Evolutionary conservation across 164 flowering plant genomes (phyloP).

Genomic region (Dillenia turbinata): DNA sequence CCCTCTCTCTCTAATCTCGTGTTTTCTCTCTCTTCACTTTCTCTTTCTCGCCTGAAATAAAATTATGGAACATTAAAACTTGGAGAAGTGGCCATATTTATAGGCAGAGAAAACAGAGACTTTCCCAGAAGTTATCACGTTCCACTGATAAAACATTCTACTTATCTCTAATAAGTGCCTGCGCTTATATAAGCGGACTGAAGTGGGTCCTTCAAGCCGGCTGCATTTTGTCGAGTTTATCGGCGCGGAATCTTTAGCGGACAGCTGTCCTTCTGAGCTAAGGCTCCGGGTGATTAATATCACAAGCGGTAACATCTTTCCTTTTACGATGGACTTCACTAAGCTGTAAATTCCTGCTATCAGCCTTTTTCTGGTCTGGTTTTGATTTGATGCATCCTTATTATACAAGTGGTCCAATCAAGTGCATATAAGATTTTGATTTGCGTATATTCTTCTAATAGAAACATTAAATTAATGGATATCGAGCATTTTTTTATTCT

Average conservation of each 20-base stretch:
- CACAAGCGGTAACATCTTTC: no score
- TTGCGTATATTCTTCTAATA: no score
- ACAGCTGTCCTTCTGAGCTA: constrained; percentile 23
- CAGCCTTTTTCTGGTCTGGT: no score
- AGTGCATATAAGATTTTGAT: no score
- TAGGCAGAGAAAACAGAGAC: constrained; percentile 28
- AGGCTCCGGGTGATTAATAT: no score
- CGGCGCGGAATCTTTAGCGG: constrained; percentile 53
- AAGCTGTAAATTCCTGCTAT: no score
- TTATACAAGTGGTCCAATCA: no score
- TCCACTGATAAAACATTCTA: constrained; percentile 9
- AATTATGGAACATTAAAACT: constrained; percentile 14
- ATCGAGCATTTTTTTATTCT: no score
- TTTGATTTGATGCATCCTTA: no score
- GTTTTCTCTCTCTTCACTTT: constrained; percentile 15
- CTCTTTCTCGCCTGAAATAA: constrained; percentile 13
- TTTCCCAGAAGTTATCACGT: constrained; percentile 7
- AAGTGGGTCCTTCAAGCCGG: constrained; percentile 32
- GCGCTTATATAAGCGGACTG: constrained; percentile 8
- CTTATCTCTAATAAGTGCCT: constrained; percentile 10
- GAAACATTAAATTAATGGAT: no score
- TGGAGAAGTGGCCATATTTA: constrained; percentile 33
- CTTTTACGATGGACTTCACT: no score
- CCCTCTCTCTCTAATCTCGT: constrained; percentile 14
- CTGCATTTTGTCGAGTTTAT: constrained; percentile 37